Evolutionary conservation across 805 yeast species (phyloP), one percentile per base, ranked within the genome.

Genomic region (Isabelozyma pseudorhagii): DNA sequence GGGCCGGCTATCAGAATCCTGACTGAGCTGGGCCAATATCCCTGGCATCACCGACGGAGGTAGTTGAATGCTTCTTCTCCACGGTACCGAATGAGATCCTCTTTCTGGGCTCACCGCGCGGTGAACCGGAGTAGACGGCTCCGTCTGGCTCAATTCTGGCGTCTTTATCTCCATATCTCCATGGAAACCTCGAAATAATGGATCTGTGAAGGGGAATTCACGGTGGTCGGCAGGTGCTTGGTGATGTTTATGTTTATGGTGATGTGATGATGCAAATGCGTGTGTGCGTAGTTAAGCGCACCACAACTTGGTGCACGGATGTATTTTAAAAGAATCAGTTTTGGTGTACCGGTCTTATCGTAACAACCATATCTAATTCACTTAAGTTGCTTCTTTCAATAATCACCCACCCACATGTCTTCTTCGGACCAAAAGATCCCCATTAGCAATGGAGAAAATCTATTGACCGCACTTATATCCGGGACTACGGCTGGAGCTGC

Each of bases 401-500:
- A 21, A 29, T 15, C n/a, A 14, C 34, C 47, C 13, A 10, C 45
- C 39, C 18, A 5, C 18, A 46, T 46, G 48, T 29, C 44, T 13
- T 10, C 36, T 10, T 11, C 18, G 6, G 10, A 17, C 40, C 17
- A 38, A 38, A 38, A 38, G 6, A 38, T 3, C 17, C 46, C 9
- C 36, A 31, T 31, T 31, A 31, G 10, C 31, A n/a, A 39, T 6
- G 60, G 60, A 17, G 67, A 50, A 13, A 80, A 74, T 48, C 65
- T 83, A 29, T 62, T 83, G 25, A 80, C 86, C 3, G 87, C 88
- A 0, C 69, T 81, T 54, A 71, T 81, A 8, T 78, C 85, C 1
- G 87, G 87, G 27, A 73, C 81, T 17, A 75, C 81, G 1, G 86
- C 92, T 0, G 85, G 87, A 0, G 74, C 84, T 1, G 76, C 79